phyloP scores from a whole-genome alignment of 148 eudicot species.

The Camellia sinensis region DNA sequence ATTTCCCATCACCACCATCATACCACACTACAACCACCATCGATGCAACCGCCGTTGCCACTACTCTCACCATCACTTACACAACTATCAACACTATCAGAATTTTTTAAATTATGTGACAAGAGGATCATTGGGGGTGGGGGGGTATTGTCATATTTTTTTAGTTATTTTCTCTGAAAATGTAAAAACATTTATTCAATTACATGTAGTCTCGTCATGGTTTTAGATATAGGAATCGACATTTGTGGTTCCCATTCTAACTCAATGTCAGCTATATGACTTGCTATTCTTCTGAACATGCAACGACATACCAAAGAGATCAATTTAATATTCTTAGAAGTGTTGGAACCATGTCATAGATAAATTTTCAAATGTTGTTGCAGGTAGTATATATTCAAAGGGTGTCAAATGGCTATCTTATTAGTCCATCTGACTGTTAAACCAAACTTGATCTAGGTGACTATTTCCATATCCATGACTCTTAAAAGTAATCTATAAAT shows the following conservation, averaged over 20 bases:
- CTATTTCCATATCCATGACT: not conserved
- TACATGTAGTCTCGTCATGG: not conserved
- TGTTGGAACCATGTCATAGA: not conserved
- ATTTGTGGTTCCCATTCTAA: not conserved
- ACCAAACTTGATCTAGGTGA: not conserved
- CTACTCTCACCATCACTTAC: too few relatives aligned
- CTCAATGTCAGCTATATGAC: not conserved
- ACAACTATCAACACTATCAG: too few relatives aligned
- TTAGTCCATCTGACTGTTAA: not conserved
- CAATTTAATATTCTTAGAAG: not conserved
- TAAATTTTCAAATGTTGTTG: not conserved
- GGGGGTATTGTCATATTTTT: too few relatives aligned
- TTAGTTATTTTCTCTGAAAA: too few relatives aligned
- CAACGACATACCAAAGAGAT: not conserved
- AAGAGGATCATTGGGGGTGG: too few relatives aligned
- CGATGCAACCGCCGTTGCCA: too few relatives aligned
- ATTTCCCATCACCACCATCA: too few relatives aligned
- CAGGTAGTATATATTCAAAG: not conserved
- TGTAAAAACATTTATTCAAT: too few relatives aligned
- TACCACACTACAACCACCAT: too few relatives aligned
- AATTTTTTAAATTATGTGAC: too few relatives aligned
- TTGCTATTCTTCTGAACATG: not conserved
- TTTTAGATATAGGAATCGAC: not conserved
- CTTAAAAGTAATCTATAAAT: not conserved
- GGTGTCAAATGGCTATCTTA: slow-evolving; percentile 4